A percentile compares a stretch with the other conserved stretches of the same genome.
Evolutionary conservation across 2,329 filamentous ascomycete genomes (phyloP).

Genomic region (Diaporthe ampelina): DNA sequence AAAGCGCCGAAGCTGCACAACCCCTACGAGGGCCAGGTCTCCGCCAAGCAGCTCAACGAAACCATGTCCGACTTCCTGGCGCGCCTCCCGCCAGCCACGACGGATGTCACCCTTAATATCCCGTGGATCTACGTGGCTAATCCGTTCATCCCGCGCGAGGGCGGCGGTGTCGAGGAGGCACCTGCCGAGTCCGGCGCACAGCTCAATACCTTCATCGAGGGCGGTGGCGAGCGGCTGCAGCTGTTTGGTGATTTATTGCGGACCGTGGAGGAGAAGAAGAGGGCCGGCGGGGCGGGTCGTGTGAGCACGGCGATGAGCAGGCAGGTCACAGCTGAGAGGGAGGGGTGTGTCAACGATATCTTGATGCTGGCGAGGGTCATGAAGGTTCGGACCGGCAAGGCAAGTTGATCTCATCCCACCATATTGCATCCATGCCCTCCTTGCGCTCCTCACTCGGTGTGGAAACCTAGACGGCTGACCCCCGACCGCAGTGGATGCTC

Average conservation of each 20-base stretch:
- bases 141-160: conserved; percentile 63
- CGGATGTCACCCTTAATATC: conserved; percentile 57
- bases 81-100: conserved; percentile 77
- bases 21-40: conserved; percentile 64
- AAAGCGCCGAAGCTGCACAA: conserved; percentile 63
- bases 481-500: conserved; percentile 76
- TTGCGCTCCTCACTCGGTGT: conserved; percentile 20
- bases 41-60: conserved; percentile 67
- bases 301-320: conserved; percentile 55
- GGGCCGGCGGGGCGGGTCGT: conserved; percentile 47
- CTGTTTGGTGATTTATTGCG: conserved; percentile 64
- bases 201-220: conserved; percentile 63
- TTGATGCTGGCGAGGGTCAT: conserved; percentile 71
- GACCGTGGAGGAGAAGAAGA: conserved; percentile 52
- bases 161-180: conserved; percentile 64
- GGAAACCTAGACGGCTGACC: neutral
- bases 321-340: conserved; percentile 65
- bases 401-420: conserved; percentile 47
- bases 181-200: conserved; percentile 62
- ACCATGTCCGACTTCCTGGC: conserved; percentile 66
- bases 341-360: conserved; percentile 67
- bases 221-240: conserved; percentile 65
- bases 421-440: conserved; percentile 24
- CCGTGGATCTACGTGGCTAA: conserved; percentile 84
- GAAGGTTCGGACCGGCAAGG: conserved; percentile 76